Conservation (phyloP, 352 stramenopile genomes). For the Halophytophthora polymorphica region DNA sequence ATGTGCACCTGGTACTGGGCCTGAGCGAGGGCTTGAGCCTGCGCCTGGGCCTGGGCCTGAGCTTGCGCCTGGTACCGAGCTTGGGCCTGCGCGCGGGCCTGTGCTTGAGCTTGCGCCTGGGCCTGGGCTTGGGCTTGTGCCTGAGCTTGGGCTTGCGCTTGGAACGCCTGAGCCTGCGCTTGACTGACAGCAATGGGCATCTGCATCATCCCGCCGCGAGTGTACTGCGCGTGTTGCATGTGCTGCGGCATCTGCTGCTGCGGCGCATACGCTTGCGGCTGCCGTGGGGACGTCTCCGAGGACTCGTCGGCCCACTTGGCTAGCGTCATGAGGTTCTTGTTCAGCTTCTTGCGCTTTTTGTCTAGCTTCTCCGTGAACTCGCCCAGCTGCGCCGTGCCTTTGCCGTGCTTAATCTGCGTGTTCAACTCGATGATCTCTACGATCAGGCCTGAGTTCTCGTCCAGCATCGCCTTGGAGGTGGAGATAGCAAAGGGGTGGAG, state of each 20-base stretch:
- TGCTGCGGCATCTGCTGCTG: slow-evolving; percentile 27
- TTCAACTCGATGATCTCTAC: slow-evolving; percentile 88
- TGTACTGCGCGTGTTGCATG: slow-evolving; percentile 32
- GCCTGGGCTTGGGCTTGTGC: slow-evolving; percentile 26
- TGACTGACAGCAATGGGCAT: slow-evolving; percentile 29
- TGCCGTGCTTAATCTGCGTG: slow-evolving; percentile 85
- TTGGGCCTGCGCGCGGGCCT: slow-evolving; percentile 33
- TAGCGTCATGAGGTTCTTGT: slow-evolving; percentile 89
- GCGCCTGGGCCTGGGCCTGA: slow-evolving; percentile 28
- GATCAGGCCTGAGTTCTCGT: slow-evolving; percentile 85
- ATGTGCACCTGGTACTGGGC: slow-evolving; percentile 69
- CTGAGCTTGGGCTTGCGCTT: slow-evolving; percentile 21
- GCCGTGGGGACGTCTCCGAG: slow-evolving; percentile 57
- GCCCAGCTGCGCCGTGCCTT: slow-evolving; percentile 65
- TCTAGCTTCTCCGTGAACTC: slow-evolving; percentile 85
- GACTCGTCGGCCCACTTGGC: slow-evolving; percentile 87
- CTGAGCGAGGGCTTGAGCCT: slow-evolving; percentile 43
- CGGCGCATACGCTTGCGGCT: slow-evolving; percentile 28
- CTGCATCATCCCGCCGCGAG: slow-evolving; percentile 27
- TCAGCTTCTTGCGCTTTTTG: slow-evolving; percentile 88
- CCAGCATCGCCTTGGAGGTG: slow-evolving; percentile 68
- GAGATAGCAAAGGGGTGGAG: not conserved
- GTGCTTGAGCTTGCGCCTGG: slow-evolving; percentile 22
- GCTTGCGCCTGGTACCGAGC: slow-evolving; percentile 23
- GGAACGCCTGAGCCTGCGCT: slow-evolving; percentile 19